These are phyloP conservation scores for Cladosporium sp. DNA, from an alignment of 2,329 filamentous ascomycete species.

Conservation along the genomic window DNA sequence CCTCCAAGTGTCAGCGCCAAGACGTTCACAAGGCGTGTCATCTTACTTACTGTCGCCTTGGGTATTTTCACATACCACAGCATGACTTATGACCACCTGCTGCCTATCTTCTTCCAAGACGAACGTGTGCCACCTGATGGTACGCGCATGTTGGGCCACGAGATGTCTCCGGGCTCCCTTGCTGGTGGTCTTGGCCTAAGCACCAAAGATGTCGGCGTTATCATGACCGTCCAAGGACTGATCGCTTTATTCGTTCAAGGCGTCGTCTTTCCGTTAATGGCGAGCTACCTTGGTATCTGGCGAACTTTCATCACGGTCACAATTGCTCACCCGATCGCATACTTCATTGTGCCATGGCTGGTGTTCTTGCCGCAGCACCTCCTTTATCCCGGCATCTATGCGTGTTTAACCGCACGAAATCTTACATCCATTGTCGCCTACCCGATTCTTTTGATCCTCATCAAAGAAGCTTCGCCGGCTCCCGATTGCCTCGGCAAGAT, in stretches of 20 bases:
- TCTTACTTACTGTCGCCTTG: conserved; percentile 74
- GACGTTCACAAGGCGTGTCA: conserved; percentile 60
- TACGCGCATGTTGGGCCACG: conserved; percentile 28
- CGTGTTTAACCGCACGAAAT: conserved; percentile 62
- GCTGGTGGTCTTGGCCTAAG: conserved; percentile 63
- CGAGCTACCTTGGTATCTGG: conserved; percentile 64
- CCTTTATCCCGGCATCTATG: conserved; percentile 60
- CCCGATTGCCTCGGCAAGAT: conserved; percentile 62
- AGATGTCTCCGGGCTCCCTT: conserved; percentile 28
- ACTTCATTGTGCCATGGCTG: conserved; percentile 66
- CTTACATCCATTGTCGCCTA: conserved; percentile 65
- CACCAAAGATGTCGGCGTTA: conserved; percentile 63
- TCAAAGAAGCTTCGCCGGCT: conserved; percentile 67
- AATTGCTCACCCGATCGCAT: conserved; percentile 61
- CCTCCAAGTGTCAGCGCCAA: conserved; percentile 36
- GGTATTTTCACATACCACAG: conserved; percentile 92
- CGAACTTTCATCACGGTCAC: conserved; percentile 62
- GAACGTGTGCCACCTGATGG: conserved; percentile 46
- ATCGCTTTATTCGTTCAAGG: conserved; percentile 71
- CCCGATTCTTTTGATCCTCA: conserved; percentile 64
- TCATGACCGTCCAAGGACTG: conserved; percentile 65
- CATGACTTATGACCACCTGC: conserved; percentile 89
- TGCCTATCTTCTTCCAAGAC: conserved; percentile 92
- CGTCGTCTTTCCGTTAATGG: conserved; percentile 63
- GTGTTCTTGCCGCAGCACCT: conserved; percentile 52